Conservation (phyloP, 108 stramenopile genomes). For the Skeletonema menzelii region DNA sequence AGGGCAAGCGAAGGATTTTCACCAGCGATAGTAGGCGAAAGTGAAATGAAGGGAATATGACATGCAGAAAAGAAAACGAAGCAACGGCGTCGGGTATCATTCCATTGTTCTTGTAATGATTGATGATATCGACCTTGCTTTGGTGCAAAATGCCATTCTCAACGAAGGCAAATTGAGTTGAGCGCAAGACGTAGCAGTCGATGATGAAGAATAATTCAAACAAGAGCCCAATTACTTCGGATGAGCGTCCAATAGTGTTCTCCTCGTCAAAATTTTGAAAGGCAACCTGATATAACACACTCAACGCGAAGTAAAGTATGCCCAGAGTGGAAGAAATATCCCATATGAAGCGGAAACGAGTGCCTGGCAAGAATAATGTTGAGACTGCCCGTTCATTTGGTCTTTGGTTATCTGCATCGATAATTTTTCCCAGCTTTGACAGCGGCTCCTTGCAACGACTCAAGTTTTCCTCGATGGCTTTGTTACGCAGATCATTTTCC, state of each 20-base stretch:
- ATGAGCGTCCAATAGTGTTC: not conserved
- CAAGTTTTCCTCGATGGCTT: conserved; percentile 43
- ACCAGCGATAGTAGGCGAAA: conserved; percentile 39
- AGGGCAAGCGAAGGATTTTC: conserved; percentile 32
- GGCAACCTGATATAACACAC: conserved; percentile 30
- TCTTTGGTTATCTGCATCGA: conserved; percentile 16
- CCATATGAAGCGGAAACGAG: conserved; percentile 43
- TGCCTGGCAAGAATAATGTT: conserved; percentile 30
- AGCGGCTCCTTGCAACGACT: conserved; percentile 9
- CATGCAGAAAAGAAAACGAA: conserved; percentile 26
- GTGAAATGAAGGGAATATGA: not conserved
- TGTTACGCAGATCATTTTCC: conserved; percentile 41
- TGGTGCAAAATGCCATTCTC: conserved; percentile 29
- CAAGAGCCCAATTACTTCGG: conserved; percentile 36
- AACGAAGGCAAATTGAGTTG: conserved; percentile 34
- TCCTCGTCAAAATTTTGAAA: conserved; percentile 24
- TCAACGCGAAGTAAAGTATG: conserved; percentile 32
- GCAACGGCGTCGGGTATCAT: conserved; percentile 40
- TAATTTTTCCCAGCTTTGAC: conserved; percentile 42
- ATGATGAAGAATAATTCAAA: conserved; percentile 53
- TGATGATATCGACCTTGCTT: conserved; percentile 10
- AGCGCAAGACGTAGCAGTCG: conserved; percentile 39
- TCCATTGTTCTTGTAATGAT: conserved; percentile 33
- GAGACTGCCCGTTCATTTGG: not conserved
- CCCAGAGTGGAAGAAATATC: conserved; percentile 27